phyloP scores from a whole-genome alignment of 805 yeast genomes.

The Alloascoidea hylecoeti region DNA sequence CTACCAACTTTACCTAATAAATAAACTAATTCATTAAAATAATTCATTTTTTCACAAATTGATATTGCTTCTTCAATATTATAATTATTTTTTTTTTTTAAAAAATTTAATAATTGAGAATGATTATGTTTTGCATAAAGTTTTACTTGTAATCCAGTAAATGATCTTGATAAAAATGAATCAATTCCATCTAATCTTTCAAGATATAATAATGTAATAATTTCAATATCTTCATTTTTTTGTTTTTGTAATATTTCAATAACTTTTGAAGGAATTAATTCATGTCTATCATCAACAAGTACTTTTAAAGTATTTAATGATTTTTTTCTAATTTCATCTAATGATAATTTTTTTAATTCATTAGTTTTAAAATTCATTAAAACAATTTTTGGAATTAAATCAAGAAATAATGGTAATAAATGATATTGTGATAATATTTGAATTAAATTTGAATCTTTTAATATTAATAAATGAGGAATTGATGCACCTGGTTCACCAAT shows the following conservation, averaged over 20 bases:
- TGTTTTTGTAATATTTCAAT: constrained; percentile 24
- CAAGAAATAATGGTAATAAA: constrained; percentile 24
- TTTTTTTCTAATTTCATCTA: constrained; percentile 23
- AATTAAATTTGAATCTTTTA: constrained; percentile 40
- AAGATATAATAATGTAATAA: constrained; percentile 51
- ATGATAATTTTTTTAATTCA: constrained; percentile 25
- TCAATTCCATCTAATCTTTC: constrained; percentile 44
- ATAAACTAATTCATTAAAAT: constrained; percentile 64
- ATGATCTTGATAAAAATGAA: constrained; percentile 34
- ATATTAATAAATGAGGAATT: constrained; percentile 41
- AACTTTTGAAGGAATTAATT: constrained; percentile 39
- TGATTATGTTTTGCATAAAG: constrained; percentile 54
- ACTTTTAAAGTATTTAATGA: constrained; percentile 33
- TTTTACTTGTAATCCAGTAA: constrained; percentile 53
- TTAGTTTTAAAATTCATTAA: constrained; percentile 23
- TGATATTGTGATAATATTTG: constrained; percentile 50
- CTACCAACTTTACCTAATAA: constrained; percentile 76
- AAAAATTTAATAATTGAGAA: constrained; percentile 38
- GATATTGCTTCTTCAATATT: constrained; percentile 58
- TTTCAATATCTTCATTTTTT: constrained; percentile 12
- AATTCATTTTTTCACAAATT: constrained; percentile 38
- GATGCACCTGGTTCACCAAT: constrained; percentile 49
- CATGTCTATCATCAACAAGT: constrained; percentile 51
- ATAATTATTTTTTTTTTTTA: constrained; percentile 39
- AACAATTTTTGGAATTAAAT: constrained; percentile 20